Evolutionary conservation across 148 eudicot genomes (phyloP).

Genomic region (Bassia scoparia): DNA sequence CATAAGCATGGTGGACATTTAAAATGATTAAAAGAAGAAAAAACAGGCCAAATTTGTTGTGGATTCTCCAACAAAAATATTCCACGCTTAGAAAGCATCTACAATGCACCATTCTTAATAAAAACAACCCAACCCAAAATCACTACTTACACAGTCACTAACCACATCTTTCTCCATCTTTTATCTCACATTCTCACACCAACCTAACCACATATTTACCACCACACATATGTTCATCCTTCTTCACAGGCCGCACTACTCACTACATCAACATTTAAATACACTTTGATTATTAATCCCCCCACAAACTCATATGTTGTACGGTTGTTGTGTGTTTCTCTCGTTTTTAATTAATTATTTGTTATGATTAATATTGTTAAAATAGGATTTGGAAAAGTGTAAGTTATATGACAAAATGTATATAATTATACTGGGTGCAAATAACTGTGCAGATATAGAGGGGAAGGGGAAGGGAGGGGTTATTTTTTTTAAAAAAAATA

Average conservation of each 20-base stretch:
- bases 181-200: too few relatives aligned
- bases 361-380: too few relatives aligned
- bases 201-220: background rate
- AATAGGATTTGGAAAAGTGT: too few relatives aligned
- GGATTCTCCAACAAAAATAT: conserved; percentile 84
- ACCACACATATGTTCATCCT: background rate
- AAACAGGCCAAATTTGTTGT: conserved; percentile 56
- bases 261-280: too few relatives aligned
- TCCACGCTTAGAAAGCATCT: conserved; percentile 87
- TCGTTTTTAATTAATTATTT: too few relatives aligned
- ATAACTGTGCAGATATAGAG: too few relatives aligned
- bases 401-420: too few relatives aligned
- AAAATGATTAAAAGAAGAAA: conserved; percentile 27
- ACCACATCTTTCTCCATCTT: too few relatives aligned
- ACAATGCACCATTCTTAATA: too few relatives aligned
- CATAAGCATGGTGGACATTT: conserved; percentile 25
- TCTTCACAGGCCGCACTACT: conserved; percentile 5
- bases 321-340: background rate
- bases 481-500: too few relatives aligned
- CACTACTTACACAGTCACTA: background rate
- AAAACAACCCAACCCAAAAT: conserved; percentile 11
- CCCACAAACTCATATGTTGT: background rate
- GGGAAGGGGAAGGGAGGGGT: too few relatives aligned
- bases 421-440: too few relatives aligned
- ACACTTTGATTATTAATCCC: background rate